Percentiles rank a stretch among this genome's conserved stretches.
phyloP scores from a whole-genome alignment of 768 basidiomycete species.

The Pluteus cervinus region DNA sequence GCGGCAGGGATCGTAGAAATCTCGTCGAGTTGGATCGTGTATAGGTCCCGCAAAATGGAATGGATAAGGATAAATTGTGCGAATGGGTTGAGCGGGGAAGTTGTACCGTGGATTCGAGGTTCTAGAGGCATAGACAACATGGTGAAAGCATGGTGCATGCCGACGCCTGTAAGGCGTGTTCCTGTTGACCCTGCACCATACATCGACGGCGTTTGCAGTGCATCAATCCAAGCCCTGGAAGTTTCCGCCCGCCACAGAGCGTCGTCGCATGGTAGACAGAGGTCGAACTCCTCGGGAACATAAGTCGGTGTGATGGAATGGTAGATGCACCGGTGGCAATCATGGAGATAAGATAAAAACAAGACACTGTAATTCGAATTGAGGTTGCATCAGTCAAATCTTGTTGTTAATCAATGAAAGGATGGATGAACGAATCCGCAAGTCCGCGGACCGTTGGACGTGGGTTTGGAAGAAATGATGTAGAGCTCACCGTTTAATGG shows the following conservation, averaged over 20 bases:
- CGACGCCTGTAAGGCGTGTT: constrained; percentile 21
- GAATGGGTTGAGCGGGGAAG: constrained; percentile 25
- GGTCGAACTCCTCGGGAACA: constrained; percentile 31
- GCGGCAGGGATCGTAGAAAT: constrained; percentile 18
- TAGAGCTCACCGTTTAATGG: constrained; percentile 42
- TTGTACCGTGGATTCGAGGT: no score
- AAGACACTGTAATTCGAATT: constrained; percentile 23
- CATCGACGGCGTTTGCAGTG: constrained; percentile 28
- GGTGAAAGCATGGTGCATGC: no score
- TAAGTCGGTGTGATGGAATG: constrained; percentile 39
- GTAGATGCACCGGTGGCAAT: constrained; percentile 43
- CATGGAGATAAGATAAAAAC: constrained; percentile 42
- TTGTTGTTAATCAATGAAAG: no score
- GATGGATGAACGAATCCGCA: no score
- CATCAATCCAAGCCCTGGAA: constrained; percentile 35
- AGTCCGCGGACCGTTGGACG: no score
- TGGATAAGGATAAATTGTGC: constrained; percentile 33
- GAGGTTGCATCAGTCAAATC: neutral
- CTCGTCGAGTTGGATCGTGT: no score
- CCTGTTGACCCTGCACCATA: constrained; percentile 22
- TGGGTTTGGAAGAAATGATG: no score
- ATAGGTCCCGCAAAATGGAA: constrained; percentile 26
- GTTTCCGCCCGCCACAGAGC: constrained; percentile 38
- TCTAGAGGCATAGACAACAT: no score
- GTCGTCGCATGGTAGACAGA: constrained; percentile 44